These are phyloP conservation scores for Copromyces sp. DNA, from an alignment of 495 filamentous ascomycete genomes.

Conservation along the genomic window DNA sequence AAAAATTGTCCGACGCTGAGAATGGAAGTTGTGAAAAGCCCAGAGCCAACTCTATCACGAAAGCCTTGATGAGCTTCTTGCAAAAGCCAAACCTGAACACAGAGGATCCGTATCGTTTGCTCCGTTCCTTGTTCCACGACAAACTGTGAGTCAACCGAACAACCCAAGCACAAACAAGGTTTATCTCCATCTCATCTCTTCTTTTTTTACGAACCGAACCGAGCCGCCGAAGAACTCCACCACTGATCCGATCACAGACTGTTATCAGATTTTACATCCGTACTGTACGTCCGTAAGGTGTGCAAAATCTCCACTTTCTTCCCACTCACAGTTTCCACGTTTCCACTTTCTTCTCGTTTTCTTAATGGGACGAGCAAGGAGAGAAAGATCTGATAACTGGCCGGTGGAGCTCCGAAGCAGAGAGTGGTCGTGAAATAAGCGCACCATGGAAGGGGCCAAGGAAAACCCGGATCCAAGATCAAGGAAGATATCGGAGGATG, in stretches of 20 bases:
- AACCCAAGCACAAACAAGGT: neutral
- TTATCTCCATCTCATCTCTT: neutral
- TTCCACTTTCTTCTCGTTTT: slow-evolving; percentile 2
- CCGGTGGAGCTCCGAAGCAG: neutral
- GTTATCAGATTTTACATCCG: neutral
- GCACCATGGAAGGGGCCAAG: neutral
- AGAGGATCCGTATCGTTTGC: no score
- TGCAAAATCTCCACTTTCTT: neutral
- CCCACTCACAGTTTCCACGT: neutral
- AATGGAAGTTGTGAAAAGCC: neutral
- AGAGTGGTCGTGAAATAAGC: neutral
- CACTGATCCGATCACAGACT: neutral
- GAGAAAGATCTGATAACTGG: neutral
- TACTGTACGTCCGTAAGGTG: neutral
- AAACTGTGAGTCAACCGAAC: neutral
- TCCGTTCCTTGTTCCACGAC: neutral
- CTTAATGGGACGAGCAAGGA: neutral
- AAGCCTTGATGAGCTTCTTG: neutral
- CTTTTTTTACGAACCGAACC: neutral
- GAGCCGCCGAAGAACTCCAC: neutral
- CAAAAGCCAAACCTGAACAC: no score
- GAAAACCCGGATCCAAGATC: neutral
- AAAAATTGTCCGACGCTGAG: neutral
- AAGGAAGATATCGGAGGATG: neutral
- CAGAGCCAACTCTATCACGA: neutral